Evolutionary conservation across 2,329 filamentous ascomycete genomes (phyloP), one percentile per base, ranked within the genome.

Genomic region (Paraphoma chrysanthemicola): DNA sequence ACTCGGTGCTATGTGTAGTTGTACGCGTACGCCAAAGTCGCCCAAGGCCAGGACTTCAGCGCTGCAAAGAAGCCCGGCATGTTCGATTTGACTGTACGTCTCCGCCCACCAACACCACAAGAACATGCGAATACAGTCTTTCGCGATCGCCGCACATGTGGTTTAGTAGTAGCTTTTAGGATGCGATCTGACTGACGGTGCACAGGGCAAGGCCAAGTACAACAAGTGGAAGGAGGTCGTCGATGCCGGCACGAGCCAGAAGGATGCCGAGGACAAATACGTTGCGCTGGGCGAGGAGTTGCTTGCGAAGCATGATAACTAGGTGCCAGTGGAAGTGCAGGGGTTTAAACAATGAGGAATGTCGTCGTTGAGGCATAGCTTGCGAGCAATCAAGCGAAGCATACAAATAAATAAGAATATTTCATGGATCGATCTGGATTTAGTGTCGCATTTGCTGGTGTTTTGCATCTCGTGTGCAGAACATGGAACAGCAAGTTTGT

Each of bases 201-300:
- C 16, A 45, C 68, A 92, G 90, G 87, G 82, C 80, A 96, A 95
- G 82, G 87, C 87, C 70, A 96, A 96, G 85, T 86, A 88, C 81
- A 85, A 83, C 69, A 87, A 89, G 52, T 97, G 92, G 92, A 81
- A 92, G 79, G 84, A 88, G 73, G 71, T 88, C 60, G 85, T 86
- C 70, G 85, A 93, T 59, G 83, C 88, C 57, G 86, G 84, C 48
- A 74, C 87, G 65, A 86, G 83, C 8, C 72, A 85, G 59, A 84
- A 89, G 62, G 78, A 88, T 63, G 93, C 93, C 17, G 90, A 96
- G 85, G 83, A 86, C 75, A 81, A 85, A 73, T 97, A 97, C 80
- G 85, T 96, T 69, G 82, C 83, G 66, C 81, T 89, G 59, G 87
- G 95, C 63, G 87, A 92, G 78, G 77, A 82, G 70, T 79, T 96